These are phyloP conservation scores for Porcisia deanei DNA, from an alignment of 208 protist species.

Conservation along the genomic window DNA sequence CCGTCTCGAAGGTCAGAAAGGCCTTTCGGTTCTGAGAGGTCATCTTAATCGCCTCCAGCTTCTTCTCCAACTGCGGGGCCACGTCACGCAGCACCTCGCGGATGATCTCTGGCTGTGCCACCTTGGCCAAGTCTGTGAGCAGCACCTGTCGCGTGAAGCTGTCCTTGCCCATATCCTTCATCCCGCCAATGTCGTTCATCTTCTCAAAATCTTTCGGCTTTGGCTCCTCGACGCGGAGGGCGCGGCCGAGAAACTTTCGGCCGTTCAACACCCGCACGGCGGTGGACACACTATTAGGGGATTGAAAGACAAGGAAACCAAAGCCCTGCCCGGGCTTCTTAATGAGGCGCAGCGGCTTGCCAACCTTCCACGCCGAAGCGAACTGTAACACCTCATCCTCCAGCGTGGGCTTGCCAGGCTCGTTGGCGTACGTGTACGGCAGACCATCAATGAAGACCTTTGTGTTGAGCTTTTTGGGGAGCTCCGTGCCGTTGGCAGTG, in stretches of 20 bases:
- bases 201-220: slow-evolving; percentile 71
- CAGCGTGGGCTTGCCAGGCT: slow-evolving; percentile 54
- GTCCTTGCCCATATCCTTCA: slow-evolving; percentile 69
- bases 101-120: slow-evolving; percentile 86
- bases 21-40: slow-evolving; percentile 90
- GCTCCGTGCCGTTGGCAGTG: slow-evolving; percentile 71
- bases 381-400: slow-evolving; percentile 89
- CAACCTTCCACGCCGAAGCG: slow-evolving; percentile 81
- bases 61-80: slow-evolving; percentile 84
- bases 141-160: slow-evolving; percentile 87
- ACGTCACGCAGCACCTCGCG: slow-evolving; percentile 87
- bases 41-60: slow-evolving; percentile 90
- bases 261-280: slow-evolving; percentile 88
- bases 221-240: slow-evolving; percentile 86
- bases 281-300: slow-evolving; percentile 81
- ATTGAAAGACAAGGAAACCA: slow-evolving; percentile 89
- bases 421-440: slow-evolving; percentile 70
- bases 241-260: slow-evolving; percentile 87
- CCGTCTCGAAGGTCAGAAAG: slow-evolving; percentile 81
- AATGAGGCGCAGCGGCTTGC: slow-evolving; percentile 83
- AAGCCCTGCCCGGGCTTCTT: slow-evolving; percentile 91
- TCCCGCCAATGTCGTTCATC: slow-evolving; percentile 34
- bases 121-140: slow-evolving; percentile 80
- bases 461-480: slow-evolving; percentile 85
- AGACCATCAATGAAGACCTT: slow-evolving; percentile 92